Base-by-base conservation (phyloP, 1,284 basidiomycete species). In the Malassezia caprae region DNA sequence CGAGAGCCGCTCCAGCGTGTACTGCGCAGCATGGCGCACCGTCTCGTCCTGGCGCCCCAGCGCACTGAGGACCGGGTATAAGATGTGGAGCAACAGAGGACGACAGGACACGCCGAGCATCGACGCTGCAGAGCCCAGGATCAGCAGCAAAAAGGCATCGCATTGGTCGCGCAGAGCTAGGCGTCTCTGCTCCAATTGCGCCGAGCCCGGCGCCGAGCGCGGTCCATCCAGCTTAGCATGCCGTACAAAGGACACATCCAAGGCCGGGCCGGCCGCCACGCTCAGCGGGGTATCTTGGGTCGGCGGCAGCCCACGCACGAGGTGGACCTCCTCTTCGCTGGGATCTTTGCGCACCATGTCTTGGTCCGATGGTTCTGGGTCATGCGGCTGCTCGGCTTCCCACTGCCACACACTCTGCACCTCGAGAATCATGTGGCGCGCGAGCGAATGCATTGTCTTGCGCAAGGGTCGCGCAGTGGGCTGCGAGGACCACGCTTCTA, bases 1-100 rank as follows among this genome's bases (percentile, higher is more conserved):
- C 1, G 70, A 57, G 8, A 73, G 60, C 10, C 60, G 47, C 10
- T 46, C 34, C 27, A 72, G 46, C 4, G 65, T 52, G 15, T 35
- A 31, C 15, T 58, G 47, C 0, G 58, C 53, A 0, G 65, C 54
- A 2, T 45, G 31, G 2, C 44, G 53, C 0, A 67, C 53, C 0
- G 59, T 32, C 1, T 51, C 28, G 3, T 56, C 47, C 0, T 55
- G 56, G 8, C 62, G 51, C 0, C 63, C 61, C 32, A 71, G 52
- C 1, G 61, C 66, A 44, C 62, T 62, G 23, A 72, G 54, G 10
- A 68, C 45, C 2, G 70, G 65, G 48, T 73, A 73, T 19, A 70
- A 40, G 8, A 53, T 56, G 0, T 54, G 59, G 10, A 71, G 47
- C 1, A 73, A 62, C 10, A 58, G 26, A 3, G 60, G 40, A 10